Percentiles rank a stretch among this genome's conserved stretches.
Conservation (phyloP, 768 basidiomycete species). For the Tricholoma sp. region DNA sequence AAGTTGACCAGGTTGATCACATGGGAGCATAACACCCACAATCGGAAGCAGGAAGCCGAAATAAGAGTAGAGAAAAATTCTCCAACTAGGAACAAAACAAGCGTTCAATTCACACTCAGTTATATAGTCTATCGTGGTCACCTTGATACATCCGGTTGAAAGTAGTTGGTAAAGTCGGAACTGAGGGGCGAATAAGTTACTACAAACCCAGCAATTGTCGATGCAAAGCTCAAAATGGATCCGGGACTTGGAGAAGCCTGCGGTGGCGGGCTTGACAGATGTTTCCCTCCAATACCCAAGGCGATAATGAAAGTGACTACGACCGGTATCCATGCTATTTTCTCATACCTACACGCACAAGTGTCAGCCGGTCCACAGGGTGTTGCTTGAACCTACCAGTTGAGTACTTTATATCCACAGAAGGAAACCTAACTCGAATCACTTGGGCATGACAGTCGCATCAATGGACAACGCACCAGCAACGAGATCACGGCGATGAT, state of each 20-base stretch:
- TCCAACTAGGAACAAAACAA: constrained; percentile 37
- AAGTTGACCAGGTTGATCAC: not conserved
- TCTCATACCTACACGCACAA: constrained; percentile 49
- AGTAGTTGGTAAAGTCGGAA: constrained; percentile 76
- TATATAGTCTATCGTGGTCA: constrained; percentile 17
- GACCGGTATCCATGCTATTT: constrained; percentile 72
- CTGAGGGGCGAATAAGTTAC: constrained; percentile 57
- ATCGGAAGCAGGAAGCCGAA: constrained; percentile 62
- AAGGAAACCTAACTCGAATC: constrained; percentile 39
- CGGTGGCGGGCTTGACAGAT: constrained; percentile 47
- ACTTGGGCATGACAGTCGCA: constrained; percentile 9
- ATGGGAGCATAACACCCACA: constrained; percentile 18
- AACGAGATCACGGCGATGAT: constrained; percentile 69
- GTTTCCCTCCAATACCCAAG: constrained; percentile 68
- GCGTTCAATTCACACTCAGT: not conserved
- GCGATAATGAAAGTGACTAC: constrained; percentile 68
- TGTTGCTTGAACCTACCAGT: constrained; percentile 27
- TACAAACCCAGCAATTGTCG: constrained; percentile 68
- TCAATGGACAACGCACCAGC: constrained; percentile 42
- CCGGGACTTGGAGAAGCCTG: constrained; percentile 49
- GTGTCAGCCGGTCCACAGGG: not conserved
- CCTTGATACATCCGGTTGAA: constrained; percentile 53
- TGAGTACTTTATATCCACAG: constrained; percentile 47
- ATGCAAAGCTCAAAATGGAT: constrained; percentile 58
- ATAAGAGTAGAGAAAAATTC: constrained; percentile 65